Evolutionary conservation across 306 rosid species (phyloP).

Genomic region (Quercus aquifolioides): DNA sequence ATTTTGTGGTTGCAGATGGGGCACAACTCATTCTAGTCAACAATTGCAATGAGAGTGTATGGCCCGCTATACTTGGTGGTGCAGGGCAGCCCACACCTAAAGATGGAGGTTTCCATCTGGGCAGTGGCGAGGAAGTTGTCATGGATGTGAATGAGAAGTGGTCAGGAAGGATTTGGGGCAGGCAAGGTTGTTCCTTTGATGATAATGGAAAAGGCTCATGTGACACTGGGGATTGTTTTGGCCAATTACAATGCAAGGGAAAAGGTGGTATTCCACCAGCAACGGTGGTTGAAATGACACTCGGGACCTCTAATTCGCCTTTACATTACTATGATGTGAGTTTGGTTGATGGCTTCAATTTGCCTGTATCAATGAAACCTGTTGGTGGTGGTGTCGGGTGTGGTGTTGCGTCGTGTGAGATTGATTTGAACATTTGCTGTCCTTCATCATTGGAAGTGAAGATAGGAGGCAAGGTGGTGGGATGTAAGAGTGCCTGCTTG

Average conservation of each 20-base stretch:
- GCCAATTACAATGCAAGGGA: conserved; percentile 60
- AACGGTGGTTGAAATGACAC: conserved; percentile 91
- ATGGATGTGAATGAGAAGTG: conserved; percentile 67
- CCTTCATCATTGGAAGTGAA: conserved; percentile 88
- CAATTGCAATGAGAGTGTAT: conserved; percentile 80
- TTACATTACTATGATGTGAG: conserved; percentile 89
- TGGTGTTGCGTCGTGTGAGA: conserved; percentile 86
- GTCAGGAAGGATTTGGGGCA: conserved; percentile 97
- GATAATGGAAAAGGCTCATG: conserved; percentile 64
- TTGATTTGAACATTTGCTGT: conserved; percentile 85
- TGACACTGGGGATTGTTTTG: conserved; percentile 68
- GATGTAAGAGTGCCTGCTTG: conserved; percentile 95
- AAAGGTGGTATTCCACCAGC: conserved; percentile 81
- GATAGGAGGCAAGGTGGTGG: conserved; percentile 69
- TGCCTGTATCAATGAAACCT: conserved; percentile 94
- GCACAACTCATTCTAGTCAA: conserved; percentile 78
- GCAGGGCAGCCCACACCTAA: conserved; percentile 74
- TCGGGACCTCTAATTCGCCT: conserved; percentile 82
- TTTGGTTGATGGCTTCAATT: conserved; percentile 88
- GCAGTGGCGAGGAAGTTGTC: conserved; percentile 71
- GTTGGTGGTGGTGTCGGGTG: conserved; percentile 90
- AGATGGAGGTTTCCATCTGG: conserved; percentile 80
- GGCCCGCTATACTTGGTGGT: conserved; percentile 92
- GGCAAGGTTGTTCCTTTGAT: conserved; percentile 82
- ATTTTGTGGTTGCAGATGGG: conserved; percentile 57